Base-by-base conservation (phyloP, 345 rosid species). In the Punica granatum region DNA sequence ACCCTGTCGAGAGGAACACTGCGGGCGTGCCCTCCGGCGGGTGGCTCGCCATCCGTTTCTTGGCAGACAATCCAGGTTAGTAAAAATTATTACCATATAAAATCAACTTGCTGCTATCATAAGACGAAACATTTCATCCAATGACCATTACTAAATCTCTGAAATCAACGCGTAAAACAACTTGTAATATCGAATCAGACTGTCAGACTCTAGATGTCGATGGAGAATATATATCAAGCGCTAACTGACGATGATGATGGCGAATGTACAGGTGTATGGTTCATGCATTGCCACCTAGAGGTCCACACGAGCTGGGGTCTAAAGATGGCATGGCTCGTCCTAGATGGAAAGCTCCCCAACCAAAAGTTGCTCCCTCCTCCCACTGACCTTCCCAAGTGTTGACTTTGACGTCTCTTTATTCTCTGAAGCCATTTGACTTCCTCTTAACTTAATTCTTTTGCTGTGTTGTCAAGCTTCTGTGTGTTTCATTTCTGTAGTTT, bases 301-400 rank as follows among this genome's bases (percentile, higher is more conserved):
- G 88, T 88, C 51, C 92, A 88, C 79, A 88, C 90, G 30, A 88
- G 84, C 67, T 83, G 92, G 92, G 92, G 90, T 65, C 73, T 83
- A 73, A 83, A 76, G 72, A 88, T 83, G 92, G 92, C 85, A 66
- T 88, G 90, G 90, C 68, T 83, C 46, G 90, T 88, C 36, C 80
- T 85, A 70, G 85, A 88, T 67, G 90, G 90, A 65, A 81, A 88
- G 60, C 79, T 80, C 67, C 84, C 86, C 16, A 76, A 79, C 66
- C 85, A 88, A 78, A 88, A 88, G 56, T 70, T 88, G 60, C 85
- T 76, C 60, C 90, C 92, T 66, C 88, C 90, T 26, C 88, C 88
- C 23, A 77, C 85, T 28, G 89, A 87, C 73, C 85, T 87, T 72
- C 92, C 90, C 28, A 73, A 81, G 67, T 85, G 92, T 77, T 83